phyloP scores from a whole-genome alignment of 1,284 basidiomycete species.

The Moniliophthora roreri region DNA sequence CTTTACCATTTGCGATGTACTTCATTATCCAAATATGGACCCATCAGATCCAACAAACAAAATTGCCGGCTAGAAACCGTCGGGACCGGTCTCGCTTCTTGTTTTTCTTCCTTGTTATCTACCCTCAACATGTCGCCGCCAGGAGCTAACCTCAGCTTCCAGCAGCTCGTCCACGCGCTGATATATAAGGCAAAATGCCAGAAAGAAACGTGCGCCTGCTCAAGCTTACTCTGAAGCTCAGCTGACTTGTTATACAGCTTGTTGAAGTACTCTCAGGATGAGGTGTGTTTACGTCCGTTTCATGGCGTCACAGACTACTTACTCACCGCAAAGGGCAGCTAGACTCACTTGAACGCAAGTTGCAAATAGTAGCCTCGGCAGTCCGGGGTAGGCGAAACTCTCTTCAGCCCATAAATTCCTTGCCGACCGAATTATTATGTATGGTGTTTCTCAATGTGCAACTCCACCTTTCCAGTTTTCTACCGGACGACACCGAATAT shows the following conservation, averaged over 20 bases:
- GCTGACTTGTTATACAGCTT: slow-evolving; percentile 1
- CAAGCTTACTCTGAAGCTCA: neutral
- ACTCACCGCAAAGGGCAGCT: slow-evolving; percentile 8
- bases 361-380: slow-evolving; percentile 14
- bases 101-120: neutral
- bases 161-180: slow-evolving; percentile 12
- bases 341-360: slow-evolving; percentile 14
- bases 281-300: slow-evolving; percentile 8
- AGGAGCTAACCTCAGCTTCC: slow-evolving; percentile 3
- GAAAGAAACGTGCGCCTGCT: slow-evolving; percentile 7
- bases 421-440: slow-evolving; percentile 17
- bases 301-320: neutral
- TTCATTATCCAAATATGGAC: too few species aligned
- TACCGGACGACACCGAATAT: slow-evolving; percentile 7
- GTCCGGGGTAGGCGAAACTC: slow-evolving; percentile 17
- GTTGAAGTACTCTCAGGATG: slow-evolving; percentile 4
- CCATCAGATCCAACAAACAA: too few species aligned
- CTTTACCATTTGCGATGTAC: too few species aligned
- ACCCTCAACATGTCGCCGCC: slow-evolving; percentile 1
- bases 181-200: slow-evolving; percentile 11
- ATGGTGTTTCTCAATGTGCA: slow-evolving; percentile 15
- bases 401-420: slow-evolving; percentile 14
- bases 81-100: too few species aligned
- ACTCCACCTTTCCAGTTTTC: slow-evolving; percentile 10
- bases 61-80: too few species aligned